A percentile compares a stretch with the other conserved stretches of the same genome.
phyloP scores from a whole-genome alignment of 257 asterid genomes.

The Haberlea rhodopensis region DNA sequence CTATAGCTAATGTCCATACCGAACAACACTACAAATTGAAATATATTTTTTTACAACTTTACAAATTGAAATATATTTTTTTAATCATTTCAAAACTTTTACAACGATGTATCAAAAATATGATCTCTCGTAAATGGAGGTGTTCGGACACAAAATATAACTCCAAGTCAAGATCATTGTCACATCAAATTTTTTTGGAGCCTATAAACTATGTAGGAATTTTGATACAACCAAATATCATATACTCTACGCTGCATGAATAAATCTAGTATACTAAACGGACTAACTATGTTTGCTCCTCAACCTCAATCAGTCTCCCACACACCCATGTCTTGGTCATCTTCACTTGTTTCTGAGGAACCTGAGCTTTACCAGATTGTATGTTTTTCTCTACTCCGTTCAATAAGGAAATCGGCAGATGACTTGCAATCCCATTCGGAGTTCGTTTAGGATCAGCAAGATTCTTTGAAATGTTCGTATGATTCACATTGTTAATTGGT shows the following conservation, averaged over 20 bases:
- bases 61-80: too few species aligned
- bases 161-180: neutral
- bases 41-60: too few species aligned
- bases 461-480: conserved; percentile 23
- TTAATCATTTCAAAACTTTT: too few species aligned
- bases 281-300: conserved; percentile 47
- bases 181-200: conserved; percentile 18
- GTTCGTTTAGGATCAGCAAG: conserved; percentile 23
- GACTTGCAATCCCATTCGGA: conserved; percentile 29
- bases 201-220: neutral
- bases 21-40: too few species aligned
- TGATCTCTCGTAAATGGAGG: too few species aligned
- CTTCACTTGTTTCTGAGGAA: conserved; percentile 16
- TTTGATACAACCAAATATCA: conserved; percentile 25
- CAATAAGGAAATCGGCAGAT: conserved; percentile 13
- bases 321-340: conserved; percentile 72
- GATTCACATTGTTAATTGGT: conserved; percentile 20
- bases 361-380: conserved; percentile 22
- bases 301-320: conserved; percentile 78
- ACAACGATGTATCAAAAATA: too few species aligned
- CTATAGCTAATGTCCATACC: too few species aligned
- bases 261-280: conserved; percentile 23
- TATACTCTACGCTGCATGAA: conserved; percentile 34
- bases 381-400: conserved; percentile 25
- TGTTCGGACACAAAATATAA: too few species aligned